Conservation (phyloP, 352 stramenopile species). For the Blastocystis sp. region DNA sequence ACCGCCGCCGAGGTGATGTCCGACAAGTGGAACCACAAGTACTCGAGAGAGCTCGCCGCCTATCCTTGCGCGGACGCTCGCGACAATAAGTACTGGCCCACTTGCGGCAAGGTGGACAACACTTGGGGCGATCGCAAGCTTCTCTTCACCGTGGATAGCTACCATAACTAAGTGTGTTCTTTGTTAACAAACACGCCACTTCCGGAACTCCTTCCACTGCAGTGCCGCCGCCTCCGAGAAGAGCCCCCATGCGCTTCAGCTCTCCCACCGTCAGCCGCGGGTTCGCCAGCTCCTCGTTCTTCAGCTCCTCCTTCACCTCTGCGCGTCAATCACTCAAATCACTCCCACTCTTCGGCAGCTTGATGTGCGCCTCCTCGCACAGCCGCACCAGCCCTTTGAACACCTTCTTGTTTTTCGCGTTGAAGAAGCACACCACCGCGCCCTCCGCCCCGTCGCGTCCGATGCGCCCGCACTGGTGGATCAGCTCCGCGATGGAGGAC, state of each 20-base stretch:
- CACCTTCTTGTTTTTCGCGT: conserved; percentile 58
- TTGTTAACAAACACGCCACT: background rate
- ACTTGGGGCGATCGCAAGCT: conserved; percentile 96
- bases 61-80: conserved; percentile 91
- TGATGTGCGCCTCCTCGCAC: conserved; percentile 34
- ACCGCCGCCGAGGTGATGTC: conserved; percentile 88
- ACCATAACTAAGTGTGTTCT: conserved; percentile 24
- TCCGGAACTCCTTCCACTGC: background rate
- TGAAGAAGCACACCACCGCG: conserved; percentile 30
- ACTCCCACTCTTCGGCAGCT: background rate
- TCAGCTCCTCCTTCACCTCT: conserved; percentile 7
- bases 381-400: conserved; percentile 36
- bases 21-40: conserved; percentile 88
- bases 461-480: conserved; percentile 43
- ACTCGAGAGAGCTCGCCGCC: conserved; percentile 85
- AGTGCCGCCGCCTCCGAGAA: background rate
- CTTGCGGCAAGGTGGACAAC: conserved; percentile 93
- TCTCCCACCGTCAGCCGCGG: background rate
- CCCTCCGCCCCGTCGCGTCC: conserved; percentile 4
- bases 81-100: conserved; percentile 95
- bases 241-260: background rate
- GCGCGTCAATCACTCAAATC: background rate
- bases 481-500: conserved; percentile 42
- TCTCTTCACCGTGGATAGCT: conserved; percentile 77
- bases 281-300: conserved; percentile 1